phyloP scores from a whole-genome alignment of 768 basidiomycete genomes.

The Amanita brunnescens region DNA sequence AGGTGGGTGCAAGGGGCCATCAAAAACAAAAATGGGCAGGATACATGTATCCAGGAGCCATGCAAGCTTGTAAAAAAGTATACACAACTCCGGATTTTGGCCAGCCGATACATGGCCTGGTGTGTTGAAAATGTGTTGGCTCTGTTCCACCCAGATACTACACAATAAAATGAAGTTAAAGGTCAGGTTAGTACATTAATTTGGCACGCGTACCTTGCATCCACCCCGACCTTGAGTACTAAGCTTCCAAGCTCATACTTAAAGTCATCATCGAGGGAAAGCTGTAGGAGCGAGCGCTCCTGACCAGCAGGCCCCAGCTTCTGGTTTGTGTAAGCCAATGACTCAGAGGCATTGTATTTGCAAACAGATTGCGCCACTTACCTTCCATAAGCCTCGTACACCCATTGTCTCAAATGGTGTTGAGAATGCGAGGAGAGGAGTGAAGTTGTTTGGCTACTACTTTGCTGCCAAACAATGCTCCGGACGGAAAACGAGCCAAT shows the following conservation, averaged over 20 bases:
- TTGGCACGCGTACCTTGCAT: conserved; percentile 8
- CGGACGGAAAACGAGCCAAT: no score
- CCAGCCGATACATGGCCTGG: conserved; percentile 19
- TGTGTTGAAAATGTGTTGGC: neutral
- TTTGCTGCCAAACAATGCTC: no score
- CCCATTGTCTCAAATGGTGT: no score
- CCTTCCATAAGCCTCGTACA: neutral
- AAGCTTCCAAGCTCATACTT: neutral
- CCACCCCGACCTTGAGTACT: conserved; percentile 6
- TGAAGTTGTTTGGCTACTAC: no score
- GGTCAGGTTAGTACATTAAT: neutral
- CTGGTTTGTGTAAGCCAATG: neutral
- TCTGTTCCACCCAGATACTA: conserved; percentile 11
- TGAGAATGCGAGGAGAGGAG: no score
- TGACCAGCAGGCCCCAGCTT: neutral
- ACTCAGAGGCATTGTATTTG: neutral
- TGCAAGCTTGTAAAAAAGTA: conserved; percentile 35
- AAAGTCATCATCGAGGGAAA: neutral
- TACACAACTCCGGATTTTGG: conserved; percentile 33
- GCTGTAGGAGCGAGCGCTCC: neutral
- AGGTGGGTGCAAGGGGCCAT: conserved; percentile 34
- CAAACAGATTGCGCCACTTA: neutral
- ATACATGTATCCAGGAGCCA: conserved; percentile 27
- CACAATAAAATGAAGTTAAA: no score
- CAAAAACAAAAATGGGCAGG: conserved; percentile 40